Conservation (phyloP, 2,329 filamentous ascomycete species). For the Claviceps pazoutovae region DNA sequence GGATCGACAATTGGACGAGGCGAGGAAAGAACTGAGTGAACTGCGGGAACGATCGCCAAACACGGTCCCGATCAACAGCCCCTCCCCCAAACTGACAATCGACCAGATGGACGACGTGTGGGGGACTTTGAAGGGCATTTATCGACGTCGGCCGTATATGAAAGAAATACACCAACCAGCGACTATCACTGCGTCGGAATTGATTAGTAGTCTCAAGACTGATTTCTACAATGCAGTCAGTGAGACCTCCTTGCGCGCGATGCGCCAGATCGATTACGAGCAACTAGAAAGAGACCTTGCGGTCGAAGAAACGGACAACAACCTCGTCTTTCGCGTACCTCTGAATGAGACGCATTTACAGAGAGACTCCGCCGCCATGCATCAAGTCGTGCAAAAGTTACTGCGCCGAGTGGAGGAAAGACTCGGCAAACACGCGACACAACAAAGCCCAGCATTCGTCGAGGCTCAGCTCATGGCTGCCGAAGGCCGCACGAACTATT, state of each 20-base stretch:
- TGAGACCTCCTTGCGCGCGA: slow-evolving; percentile 10
- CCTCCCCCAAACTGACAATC: slow-evolving; percentile 9
- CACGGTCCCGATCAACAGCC: slow-evolving; percentile 4
- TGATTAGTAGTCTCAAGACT: slow-evolving; percentile 14
- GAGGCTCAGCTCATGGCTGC: slow-evolving; percentile 15
- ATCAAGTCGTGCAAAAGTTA: slow-evolving; percentile 17
- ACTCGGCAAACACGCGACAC: slow-evolving; percentile 9
- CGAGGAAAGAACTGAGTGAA: slow-evolving; percentile 31
- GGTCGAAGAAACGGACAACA: slow-evolving; percentile 14
- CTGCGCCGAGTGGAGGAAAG: slow-evolving; percentile 14
- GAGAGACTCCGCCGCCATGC: slow-evolving; percentile 13
- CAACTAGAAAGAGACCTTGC: slow-evolving; percentile 16
- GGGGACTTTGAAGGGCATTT: slow-evolving; percentile 17
- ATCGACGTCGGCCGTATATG: slow-evolving; percentile 20
- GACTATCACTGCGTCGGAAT: slow-evolving; percentile 13
- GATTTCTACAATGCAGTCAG: slow-evolving; percentile 17
- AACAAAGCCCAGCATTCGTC: slow-evolving; percentile 14
- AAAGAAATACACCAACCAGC: slow-evolving; percentile 21
- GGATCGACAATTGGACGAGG: slow-evolving; percentile 45
- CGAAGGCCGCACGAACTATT: slow-evolving; percentile 10
- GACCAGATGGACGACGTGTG: slow-evolving; percentile 20
- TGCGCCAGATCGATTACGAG: slow-evolving; percentile 16
- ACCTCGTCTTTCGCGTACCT: slow-evolving; percentile 11
- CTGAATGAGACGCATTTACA: slow-evolving; percentile 15
- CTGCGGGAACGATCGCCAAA: slow-evolving; percentile 20